These are phyloP conservation scores for Aspergillus brasiliensis DNA, from an alignment of 2,329 filamentous ascomycete species.

Conservation along the genomic window DNA sequence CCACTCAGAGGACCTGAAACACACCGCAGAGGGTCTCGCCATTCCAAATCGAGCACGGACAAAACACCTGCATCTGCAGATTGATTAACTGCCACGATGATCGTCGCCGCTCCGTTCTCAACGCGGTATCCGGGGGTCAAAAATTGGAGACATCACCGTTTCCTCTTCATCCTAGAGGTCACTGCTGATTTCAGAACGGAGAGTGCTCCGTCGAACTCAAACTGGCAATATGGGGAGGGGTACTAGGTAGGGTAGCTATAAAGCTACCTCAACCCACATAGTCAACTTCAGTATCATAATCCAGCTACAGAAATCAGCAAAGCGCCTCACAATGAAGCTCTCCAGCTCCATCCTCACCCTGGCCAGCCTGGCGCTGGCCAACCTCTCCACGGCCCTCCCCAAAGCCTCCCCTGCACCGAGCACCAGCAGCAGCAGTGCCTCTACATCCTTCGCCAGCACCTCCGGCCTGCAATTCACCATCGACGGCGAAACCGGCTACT, in stretches of 20 bases:
- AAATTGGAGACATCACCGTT: not conserved
- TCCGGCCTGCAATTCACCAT: constrained; percentile 40
- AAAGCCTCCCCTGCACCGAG: constrained; percentile 2
- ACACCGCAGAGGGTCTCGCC: not conserved
- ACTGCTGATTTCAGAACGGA: constrained; percentile 21
- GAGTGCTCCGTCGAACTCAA: constrained; percentile 9
- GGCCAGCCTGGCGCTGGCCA: constrained; percentile 23
- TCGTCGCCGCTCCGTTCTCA: not conserved
- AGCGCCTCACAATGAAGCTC: constrained; percentile 20
- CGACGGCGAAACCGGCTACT: constrained; percentile 45
- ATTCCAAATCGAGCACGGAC: constrained; percentile 21
- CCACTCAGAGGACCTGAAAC: not conserved
- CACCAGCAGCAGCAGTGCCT: constrained; percentile 1
- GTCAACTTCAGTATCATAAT: not conserved
- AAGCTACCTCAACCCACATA: not conserved
- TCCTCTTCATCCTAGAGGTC: not conserved
- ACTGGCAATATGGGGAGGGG: not conserved
- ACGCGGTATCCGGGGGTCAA: not conserved
- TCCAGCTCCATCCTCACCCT: constrained; percentile 16
- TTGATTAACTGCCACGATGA: constrained; percentile 14
- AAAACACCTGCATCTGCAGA: constrained; percentile 15
- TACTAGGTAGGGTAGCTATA: not conserved
- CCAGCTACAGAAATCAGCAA: not conserved
- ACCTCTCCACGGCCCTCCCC: constrained; percentile 20
- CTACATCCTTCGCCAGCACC: constrained; percentile 26